A percentile compares a stretch with the other conserved stretches of the same genome.
These are phyloP conservation scores for Eucalyptus tenuipes DNA, from an alignment of 345 rosid genomes.

Conservation along the genomic window DNA sequence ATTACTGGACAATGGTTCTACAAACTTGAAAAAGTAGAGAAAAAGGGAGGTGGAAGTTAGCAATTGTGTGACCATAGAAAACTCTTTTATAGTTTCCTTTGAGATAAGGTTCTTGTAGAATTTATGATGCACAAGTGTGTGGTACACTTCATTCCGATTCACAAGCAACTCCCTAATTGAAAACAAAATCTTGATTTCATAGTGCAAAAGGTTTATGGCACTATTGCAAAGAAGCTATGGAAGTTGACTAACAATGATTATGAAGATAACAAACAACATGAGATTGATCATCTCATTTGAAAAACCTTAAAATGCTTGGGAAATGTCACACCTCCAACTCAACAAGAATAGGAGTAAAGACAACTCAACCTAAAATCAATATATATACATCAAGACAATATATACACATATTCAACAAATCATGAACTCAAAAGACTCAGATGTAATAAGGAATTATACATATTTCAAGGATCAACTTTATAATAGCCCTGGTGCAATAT, in stretches of 20 bases:
- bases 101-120: conserved; percentile 79
- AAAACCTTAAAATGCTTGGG: neutral
- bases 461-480: neutral
- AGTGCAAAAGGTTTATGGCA: neutral
- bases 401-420: neutral
- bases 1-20: conserved; percentile 90
- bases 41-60: conserved; percentile 89
- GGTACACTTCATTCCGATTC: conserved; percentile 73
- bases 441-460: neutral
- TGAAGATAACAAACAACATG: neutral
- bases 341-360: neutral
- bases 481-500: neutral
- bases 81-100: conserved; percentile 88
- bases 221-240: neutral
- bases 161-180: conserved; percentile 26
- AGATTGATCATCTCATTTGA: neutral
- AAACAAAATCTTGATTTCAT: no score
- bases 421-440: neutral
- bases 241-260: no score
- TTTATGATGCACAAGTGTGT: conserved; percentile 94
- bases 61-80: conserved; percentile 63
- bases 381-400: no score
- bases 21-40: conserved; percentile 68
- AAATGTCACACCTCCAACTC: neutral
- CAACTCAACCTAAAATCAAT: no score